Evolutionary conservation across 1,139 yeast genomes (phyloP).

Genomic region (Suhomyces ambrosiae): DNA sequence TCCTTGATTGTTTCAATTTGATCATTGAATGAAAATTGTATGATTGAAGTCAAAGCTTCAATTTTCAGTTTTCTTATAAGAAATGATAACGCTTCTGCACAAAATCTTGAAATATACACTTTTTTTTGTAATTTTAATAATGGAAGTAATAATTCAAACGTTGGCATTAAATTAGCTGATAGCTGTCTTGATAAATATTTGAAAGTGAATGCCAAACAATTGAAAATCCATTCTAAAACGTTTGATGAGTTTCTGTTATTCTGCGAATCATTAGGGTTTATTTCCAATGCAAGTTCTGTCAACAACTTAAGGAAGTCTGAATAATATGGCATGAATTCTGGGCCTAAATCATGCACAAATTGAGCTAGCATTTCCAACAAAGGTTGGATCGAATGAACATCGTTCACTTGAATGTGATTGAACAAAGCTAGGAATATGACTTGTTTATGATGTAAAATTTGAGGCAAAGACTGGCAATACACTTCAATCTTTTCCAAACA

Average conservation of each 20-base stretch:
- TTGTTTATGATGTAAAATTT: conserved; percentile 70
- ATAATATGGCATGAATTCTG: conserved; percentile 81
- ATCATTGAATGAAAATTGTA: conserved; percentile 54
- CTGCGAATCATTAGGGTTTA: conserved; percentile 48
- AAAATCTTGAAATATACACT: conserved; percentile 73
- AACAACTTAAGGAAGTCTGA: conserved; percentile 53
- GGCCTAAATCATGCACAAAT: conserved; percentile 89
- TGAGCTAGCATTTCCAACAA: conserved; percentile 78
- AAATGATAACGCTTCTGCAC: conserved; percentile 90
- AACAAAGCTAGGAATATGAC: conserved; percentile 59
- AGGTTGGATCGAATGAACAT: conserved; percentile 77
- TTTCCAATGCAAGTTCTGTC: conserved; percentile 51
- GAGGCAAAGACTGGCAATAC: conserved; percentile 72
- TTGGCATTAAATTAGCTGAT: conserved; percentile 63
- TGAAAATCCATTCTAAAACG: conserved; percentile 81
- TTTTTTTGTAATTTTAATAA: conserved; percentile 56
- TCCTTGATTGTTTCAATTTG: conserved; percentile 34
- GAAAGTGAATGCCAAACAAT: conserved; percentile 83
- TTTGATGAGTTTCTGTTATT: conserved; percentile 55
- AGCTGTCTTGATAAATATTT: conserved; percentile 75
- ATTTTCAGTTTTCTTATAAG: conserved; percentile 69
- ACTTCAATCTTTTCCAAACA: conserved; percentile 60
- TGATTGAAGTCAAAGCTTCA: conserved; percentile 48
- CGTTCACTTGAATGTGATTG: conserved; percentile 54
- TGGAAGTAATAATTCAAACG: conserved; percentile 67